Percentiles rank a stretch among this genome's conserved stretches.
phyloP scores from a whole-genome alignment of 768 basidiomycete genomes.

The Russula emetica region DNA sequence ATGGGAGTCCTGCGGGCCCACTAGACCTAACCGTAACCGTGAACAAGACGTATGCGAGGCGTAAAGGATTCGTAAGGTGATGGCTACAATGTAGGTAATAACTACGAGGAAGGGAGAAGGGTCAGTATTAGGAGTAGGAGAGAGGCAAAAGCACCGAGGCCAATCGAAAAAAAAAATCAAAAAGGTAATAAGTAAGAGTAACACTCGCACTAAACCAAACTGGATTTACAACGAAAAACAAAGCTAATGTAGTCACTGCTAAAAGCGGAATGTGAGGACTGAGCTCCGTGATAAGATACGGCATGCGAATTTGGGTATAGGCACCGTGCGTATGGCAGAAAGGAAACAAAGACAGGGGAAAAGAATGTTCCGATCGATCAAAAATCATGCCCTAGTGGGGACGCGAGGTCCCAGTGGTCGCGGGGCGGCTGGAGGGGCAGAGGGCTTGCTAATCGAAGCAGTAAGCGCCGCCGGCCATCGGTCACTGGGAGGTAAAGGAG shows the following conservation, averaged over 20 bases:
- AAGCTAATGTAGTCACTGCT: constrained; percentile 27
- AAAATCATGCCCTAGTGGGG: constrained; percentile 12
- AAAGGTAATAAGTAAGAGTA: constrained; percentile 29
- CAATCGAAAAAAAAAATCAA: constrained; percentile 22
- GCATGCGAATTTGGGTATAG: constrained; percentile 27
- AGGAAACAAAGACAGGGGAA: constrained; percentile 8
- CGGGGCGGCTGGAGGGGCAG: constrained; percentile 17
- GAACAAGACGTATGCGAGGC: constrained; percentile 24
- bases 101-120: constrained; percentile 17
- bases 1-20: constrained; percentile 26
- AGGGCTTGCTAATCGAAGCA: constrained; percentile 19
- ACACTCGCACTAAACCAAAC: constrained; percentile 20
- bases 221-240: constrained; percentile 27
- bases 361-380: constrained; percentile 22
- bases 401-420: constrained; percentile 27
- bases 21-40: constrained; percentile 16
- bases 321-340: constrained; percentile 20
- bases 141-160: not conserved
- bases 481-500: constrained; percentile 19
- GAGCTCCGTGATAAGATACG: constrained; percentile 28
- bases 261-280: constrained; percentile 21
- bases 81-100: constrained; percentile 26
- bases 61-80: constrained; percentile 25
- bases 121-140: constrained; percentile 19
- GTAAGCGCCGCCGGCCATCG: constrained; percentile 19